Base-by-base conservation (phyloP, 768 basidiomycete species). In the Macrolepiota albuminosa region DNA sequence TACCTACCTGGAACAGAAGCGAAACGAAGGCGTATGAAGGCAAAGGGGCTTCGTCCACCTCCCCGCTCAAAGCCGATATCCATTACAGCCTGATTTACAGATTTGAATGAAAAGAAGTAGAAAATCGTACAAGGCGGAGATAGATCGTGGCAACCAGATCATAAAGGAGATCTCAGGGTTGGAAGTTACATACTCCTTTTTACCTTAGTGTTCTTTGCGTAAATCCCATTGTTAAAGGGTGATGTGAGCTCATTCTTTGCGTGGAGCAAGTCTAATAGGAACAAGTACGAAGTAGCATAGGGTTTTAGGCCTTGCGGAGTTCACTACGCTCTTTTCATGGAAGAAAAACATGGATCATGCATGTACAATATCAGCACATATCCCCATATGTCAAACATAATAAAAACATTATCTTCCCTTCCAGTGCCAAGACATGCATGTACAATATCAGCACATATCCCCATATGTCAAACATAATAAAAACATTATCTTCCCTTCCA, bases 11-110 rank as follows among this genome's bases (percentile, higher is more conserved):
- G 53, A 61, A 59, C 70, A 91, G 89, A 88, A 74, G 81, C 84
- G 1, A 90, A 86, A 73, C 84, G 90, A 66, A 84, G 81, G 68
- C 83, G 83, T 60, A 84, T 89, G 82, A 92, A 88, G 68, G 85
- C 84, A 6, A 89, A 86, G 71, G 87, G 89, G 57, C 76, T 90
- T 46, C 85, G 84, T 45, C 84, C 84, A 48, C 85, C 81, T 34
- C 81, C 85, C 36, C 83, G 85, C 54, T 72, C 70, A 45, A 80
- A 74, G 59, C 66, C 60, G 8, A 53, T 40, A 47, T 29, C 56
- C 11, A 50, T 54, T n/a, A 31, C 50, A 37, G 45, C 39, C 24
- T 64, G 58, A 60, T 29, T 29, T 29, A 29, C 29, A 29, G 40
- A n/a, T 9, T 42, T 42, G 6, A 18, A 8, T 8, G 2, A 6